A percentile compares a stretch with the other conserved stretches of the same genome.
These are phyloP conservation scores for Pestalotiopsis sp. DNA, from an alignment of 2,329 filamentous ascomycete genomes.

Conservation along the genomic window DNA sequence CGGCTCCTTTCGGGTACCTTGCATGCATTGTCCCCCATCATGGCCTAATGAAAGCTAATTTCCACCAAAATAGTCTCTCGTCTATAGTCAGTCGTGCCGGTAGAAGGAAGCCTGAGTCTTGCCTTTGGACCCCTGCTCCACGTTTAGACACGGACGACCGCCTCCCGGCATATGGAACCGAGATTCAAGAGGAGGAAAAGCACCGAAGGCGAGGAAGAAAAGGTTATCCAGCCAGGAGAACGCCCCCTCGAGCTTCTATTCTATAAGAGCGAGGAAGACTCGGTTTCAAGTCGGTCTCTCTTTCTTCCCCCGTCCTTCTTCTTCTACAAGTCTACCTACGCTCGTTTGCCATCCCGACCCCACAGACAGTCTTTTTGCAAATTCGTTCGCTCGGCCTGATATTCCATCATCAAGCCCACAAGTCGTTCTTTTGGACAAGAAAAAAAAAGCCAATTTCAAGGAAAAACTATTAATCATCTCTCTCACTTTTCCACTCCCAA, in stretches of 20 bases:
- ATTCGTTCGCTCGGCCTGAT: background rate
- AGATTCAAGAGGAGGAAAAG: background rate
- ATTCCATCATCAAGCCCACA: background rate
- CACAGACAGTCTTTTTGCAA: background rate
- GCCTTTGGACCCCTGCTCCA: background rate
- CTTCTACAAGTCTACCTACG: background rate
- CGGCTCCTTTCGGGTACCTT: background rate
- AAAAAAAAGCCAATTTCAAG: background rate
- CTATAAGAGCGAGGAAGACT: background rate
- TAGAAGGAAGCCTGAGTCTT: background rate
- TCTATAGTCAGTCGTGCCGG: background rate
- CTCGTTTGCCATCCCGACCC: constrained; percentile 3
- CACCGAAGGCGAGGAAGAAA: background rate
- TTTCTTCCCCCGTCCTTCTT: background rate
- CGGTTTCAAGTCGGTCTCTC: background rate
- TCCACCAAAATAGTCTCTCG: background rate
- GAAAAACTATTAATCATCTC: background rate
- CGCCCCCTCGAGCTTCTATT: background rate
- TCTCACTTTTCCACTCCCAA: background rate
- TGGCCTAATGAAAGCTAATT: background rate
- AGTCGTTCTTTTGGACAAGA: background rate
- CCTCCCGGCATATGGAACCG: background rate
- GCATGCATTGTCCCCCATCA: background rate
- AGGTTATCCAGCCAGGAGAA: background rate
- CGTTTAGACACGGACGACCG: background rate